A percentile compares a stretch with the other conserved stretches of the same genome.
Conservation (phyloP, 345 rosid species). For the Citrus trifoliata region DNA sequence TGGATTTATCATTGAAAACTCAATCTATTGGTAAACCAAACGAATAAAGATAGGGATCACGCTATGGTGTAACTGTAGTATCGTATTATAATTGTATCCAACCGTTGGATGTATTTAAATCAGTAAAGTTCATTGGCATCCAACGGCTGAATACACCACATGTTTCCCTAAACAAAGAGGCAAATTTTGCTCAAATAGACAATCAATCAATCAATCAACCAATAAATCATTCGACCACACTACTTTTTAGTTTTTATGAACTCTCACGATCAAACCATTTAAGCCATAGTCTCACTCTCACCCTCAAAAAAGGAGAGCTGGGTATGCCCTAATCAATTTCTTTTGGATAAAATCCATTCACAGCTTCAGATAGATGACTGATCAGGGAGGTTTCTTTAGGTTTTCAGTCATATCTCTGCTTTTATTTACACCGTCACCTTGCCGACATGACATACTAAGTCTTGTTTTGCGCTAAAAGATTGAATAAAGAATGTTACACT, state of each 20-base stretch:
- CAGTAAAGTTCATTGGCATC: too few relatives aligned
- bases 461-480: not conserved
- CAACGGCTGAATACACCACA: too few relatives aligned
- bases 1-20: not conserved
- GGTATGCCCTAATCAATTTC: not conserved
- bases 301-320: not conserved
- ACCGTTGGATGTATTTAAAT: too few relatives aligned
- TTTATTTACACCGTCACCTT: not conserved
- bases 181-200: not conserved
- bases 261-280: slow-evolving; percentile 3
- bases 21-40: not conserved
- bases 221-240: not conserved
- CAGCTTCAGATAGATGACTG: not conserved
- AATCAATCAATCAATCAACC: slow-evolving; percentile 6
- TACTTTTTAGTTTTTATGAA: not conserved
- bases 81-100: too few relatives aligned
- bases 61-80: too few relatives aligned
- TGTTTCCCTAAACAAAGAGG: too few relatives aligned
- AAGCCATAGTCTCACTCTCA: not conserved
- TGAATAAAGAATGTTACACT: too few relatives aligned
- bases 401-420: not conserved
- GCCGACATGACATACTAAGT: not conserved
- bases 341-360: not conserved
- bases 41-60: not conserved
- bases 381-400: not conserved